Evolutionary conservation across 306 rosid species (phyloP).

Genomic region (Prunus armeniaca): DNA sequence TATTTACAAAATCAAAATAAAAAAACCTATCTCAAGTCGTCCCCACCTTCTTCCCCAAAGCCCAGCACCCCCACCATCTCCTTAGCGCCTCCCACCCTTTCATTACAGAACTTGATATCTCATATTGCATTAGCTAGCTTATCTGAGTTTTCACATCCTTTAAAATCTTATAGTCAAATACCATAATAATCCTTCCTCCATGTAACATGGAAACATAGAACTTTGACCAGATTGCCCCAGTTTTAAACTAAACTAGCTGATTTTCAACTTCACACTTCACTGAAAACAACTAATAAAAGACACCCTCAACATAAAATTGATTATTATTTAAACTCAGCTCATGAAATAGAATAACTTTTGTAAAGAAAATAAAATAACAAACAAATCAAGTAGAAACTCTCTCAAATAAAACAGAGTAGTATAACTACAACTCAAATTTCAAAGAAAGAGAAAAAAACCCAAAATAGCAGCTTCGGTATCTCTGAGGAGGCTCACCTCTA

Average conservation of each 20-base stretch:
- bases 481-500: conserved; percentile 27
- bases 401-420: not conserved
- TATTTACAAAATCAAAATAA: too few relatives aligned
- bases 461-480: not conserved
- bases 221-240: not conserved
- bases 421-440: not conserved
- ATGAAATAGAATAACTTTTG: not conserved
- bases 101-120: not conserved
- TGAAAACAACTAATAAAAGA: not conserved
- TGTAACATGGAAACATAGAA: not conserved
- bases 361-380: not conserved
- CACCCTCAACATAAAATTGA: not conserved
- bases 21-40: too few relatives aligned
- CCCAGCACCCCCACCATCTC: too few relatives aligned
- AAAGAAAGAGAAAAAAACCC: not conserved
- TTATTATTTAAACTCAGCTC: not conserved
- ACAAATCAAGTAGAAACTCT: not conserved
- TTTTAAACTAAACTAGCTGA: not conserved
- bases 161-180: not conserved
- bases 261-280: not conserved
- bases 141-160: not conserved
- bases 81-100: too few relatives aligned
- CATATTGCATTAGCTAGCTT: not conserved
- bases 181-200: too few relatives aligned
- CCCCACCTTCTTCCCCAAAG: too few relatives aligned